These are phyloP conservation scores for Fusarium beomiforme DNA, from an alignment of 2,329 filamentous ascomycete genomes.

Conservation along the genomic window DNA sequence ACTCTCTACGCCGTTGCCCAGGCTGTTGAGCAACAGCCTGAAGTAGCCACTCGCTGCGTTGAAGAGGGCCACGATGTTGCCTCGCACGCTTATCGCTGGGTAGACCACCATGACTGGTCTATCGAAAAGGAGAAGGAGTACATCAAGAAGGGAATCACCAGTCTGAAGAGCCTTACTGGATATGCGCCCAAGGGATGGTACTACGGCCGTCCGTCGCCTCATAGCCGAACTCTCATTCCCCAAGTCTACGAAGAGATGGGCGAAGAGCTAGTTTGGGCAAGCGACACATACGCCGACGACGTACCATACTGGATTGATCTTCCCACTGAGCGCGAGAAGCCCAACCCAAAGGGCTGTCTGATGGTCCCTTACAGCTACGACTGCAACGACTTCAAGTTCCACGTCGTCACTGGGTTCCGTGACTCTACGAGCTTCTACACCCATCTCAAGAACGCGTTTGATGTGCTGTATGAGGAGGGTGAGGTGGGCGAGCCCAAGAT, in stretches of 20 bases:
- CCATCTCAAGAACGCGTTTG: conserved; percentile 2
- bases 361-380: conserved; percentile 16
- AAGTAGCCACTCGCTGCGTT: background rate
- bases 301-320: conserved; percentile 9
- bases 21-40: conserved; percentile 2
- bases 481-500: background rate
- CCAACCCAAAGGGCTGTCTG: background rate
- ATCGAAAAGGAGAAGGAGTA: background rate
- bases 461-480: background rate
- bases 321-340: background rate
- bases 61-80: conserved; percentile 8
- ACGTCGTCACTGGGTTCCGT: background rate
- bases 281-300: conserved; percentile 7
- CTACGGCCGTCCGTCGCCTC: background rate
- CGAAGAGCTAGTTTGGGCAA: background rate
- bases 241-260: conserved; percentile 6
- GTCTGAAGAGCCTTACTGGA: background rate
- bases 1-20: conserved; percentile 2
- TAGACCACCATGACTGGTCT: conserved; percentile 8
- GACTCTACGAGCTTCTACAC: background rate
- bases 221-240: background rate
- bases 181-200: conserved; percentile 1
- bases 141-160: background rate
- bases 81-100: conserved; percentile 6
- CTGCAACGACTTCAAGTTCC: conserved; percentile 12